A percentile compares a stretch with the other conserved stretches of the same genome.
These are phyloP conservation scores for Cyclotella distinguenda DNA, from an alignment of 108 stramenopile species.

Conservation along the genomic window DNA sequence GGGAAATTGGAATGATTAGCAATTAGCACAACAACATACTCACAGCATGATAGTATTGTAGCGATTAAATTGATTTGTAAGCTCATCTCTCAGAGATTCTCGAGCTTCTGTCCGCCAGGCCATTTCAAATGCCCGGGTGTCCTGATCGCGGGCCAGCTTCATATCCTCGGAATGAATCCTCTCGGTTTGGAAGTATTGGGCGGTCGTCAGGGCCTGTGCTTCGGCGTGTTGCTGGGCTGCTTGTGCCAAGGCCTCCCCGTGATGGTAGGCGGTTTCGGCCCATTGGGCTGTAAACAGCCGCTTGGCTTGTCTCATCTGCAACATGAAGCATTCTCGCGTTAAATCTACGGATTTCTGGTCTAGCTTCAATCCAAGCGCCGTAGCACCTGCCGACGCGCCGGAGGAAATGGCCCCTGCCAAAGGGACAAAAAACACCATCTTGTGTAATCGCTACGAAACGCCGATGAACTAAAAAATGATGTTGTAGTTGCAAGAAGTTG, in stretches of 20 bases:
- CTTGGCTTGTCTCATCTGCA: constrained; percentile 47
- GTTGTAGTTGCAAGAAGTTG: no score
- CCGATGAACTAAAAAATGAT: no score
- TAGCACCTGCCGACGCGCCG: constrained; percentile 29
- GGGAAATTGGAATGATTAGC: neutral
- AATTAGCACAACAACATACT: neutral
- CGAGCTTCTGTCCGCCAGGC: constrained; percentile 40
- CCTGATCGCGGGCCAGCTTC: constrained; percentile 43
- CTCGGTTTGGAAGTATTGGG: constrained; percentile 37
- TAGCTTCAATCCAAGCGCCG: constrained; percentile 26
- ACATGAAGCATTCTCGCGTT: constrained; percentile 32
- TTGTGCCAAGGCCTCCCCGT: constrained; percentile 38
- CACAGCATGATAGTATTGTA: constrained; percentile 46
- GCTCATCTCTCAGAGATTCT: constrained; percentile 37
- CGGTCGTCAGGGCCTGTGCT: constrained; percentile 32
- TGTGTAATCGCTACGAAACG: no score
- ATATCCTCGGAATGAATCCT: constrained; percentile 21
- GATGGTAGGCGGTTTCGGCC: constrained; percentile 30
- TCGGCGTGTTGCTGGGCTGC: constrained; percentile 41
- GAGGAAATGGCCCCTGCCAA: constrained; percentile 20
- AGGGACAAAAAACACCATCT: constrained; percentile 9
- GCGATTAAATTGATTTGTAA: constrained; percentile 42
- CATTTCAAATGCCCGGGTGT: constrained; percentile 39
- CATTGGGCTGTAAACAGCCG: constrained; percentile 43
- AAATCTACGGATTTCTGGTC: constrained; percentile 33